A percentile compares a stretch with the other conserved stretches of the same genome.
phyloP scores from a whole-genome alignment of 2,329 filamentous ascomycete genomes.

The Talaromyces sp. region DNA sequence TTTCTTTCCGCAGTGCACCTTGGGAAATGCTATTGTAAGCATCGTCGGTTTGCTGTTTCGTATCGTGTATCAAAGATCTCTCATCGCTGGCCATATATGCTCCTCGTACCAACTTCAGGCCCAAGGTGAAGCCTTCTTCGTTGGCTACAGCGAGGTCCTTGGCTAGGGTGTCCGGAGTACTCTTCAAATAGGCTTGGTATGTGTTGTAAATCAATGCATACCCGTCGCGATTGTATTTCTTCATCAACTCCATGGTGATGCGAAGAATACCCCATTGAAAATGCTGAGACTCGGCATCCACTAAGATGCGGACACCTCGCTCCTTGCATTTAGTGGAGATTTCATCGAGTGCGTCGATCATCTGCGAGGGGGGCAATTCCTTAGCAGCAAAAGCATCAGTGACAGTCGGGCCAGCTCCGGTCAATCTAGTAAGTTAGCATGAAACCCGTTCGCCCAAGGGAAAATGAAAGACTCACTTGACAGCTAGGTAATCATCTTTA shows the following conservation, averaged over 20 bases:
- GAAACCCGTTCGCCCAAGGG: neutral
- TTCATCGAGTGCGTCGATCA: neutral
- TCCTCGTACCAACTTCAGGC: conserved; percentile 70
- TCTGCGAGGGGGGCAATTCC: neutral
- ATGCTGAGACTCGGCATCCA: conserved; percentile 79
- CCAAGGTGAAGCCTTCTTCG: conserved; percentile 59
- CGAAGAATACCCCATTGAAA: conserved; percentile 75
- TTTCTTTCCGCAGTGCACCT: conserved; percentile 55
- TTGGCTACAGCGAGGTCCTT: conserved; percentile 56
- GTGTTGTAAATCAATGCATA: conserved; percentile 72
- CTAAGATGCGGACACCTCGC: conserved; percentile 67
- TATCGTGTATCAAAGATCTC: conserved; percentile 64
- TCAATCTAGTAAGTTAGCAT: neutral
- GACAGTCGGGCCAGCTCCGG: neutral
- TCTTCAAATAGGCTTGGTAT: conserved; percentile 73
- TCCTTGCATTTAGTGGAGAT: conserved; percentile 35
- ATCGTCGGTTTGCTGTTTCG: conserved; percentile 64
- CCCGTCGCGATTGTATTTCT: conserved; percentile 64
- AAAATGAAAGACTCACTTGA: neutral
- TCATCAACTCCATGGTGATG: conserved; percentile 74
- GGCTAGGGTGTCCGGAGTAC: conserved; percentile 52
- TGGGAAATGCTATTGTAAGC: conserved; percentile 69
- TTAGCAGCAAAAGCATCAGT: neutral
- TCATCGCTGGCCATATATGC: conserved; percentile 69
- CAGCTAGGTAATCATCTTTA: conserved; percentile 2